Evolutionary conservation across 1,284 basidiomycete genomes (phyloP).

Genomic region (Rhodotorula sp.): DNA sequence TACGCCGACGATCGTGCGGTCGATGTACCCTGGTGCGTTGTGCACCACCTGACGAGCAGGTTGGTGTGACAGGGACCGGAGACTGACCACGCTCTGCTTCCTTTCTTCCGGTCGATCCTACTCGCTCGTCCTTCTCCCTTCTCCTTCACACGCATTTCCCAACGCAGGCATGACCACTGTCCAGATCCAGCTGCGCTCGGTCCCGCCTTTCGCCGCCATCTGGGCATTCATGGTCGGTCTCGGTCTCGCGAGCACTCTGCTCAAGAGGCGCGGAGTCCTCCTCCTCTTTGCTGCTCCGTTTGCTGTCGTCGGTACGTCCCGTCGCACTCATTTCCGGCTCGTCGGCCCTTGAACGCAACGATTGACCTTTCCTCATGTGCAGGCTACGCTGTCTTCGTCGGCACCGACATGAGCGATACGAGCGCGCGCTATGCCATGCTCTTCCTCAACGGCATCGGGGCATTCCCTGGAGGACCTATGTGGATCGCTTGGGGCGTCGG

Average conservation of each 20-base stretch:
- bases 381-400: constrained; percentile 50
- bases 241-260: constrained; percentile 44
- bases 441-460: constrained; percentile 5
- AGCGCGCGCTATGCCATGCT: constrained; percentile 1
- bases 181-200: constrained; percentile 49
- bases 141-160: too few relatives aligned
- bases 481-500: background rate
- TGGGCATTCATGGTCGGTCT: constrained; percentile 45
- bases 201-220: constrained; percentile 49
- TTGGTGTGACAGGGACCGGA: too few relatives aligned
- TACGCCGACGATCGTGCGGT: constrained; percentile 47
- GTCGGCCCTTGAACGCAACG: too few relatives aligned
- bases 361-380: background rate
- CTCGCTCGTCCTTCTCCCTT: too few relatives aligned
- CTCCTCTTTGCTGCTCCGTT: constrained; percentile 41
- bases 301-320: constrained; percentile 27
- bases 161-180: constrained; percentile 37
- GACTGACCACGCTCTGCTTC: too few relatives aligned
- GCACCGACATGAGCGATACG: constrained; percentile 12
- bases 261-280: constrained; percentile 39
- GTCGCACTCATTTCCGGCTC: too few relatives aligned
- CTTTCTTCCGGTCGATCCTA: too few relatives aligned
- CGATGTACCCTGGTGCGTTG: constrained; percentile 45
- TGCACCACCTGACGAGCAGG: too few relatives aligned
- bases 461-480: constrained; percentile 2